phyloP scores from a whole-genome alignment of 768 basidiomycete genomes.

The Trametes coccinea region DNA sequence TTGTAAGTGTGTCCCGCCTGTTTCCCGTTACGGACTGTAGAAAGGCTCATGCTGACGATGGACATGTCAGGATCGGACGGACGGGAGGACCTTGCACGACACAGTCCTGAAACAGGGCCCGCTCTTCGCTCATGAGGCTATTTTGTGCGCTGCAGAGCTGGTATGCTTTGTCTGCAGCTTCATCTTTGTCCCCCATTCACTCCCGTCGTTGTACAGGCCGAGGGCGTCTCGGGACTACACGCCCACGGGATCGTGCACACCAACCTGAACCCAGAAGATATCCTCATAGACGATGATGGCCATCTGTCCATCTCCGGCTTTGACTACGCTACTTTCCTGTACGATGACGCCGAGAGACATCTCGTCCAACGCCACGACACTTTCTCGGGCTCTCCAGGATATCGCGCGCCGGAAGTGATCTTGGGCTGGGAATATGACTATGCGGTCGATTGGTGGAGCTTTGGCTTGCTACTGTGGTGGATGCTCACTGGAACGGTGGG shows the following conservation, averaged over 20 bases:
- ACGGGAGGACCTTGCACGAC: conserved; percentile 2
- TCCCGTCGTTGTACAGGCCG: conserved; percentile 28
- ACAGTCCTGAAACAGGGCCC: conserved; percentile 30
- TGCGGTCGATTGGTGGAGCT: conserved; percentile 60
- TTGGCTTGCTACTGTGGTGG: conserved; percentile 50
- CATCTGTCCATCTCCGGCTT: conserved; percentile 50
- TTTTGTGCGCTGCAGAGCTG: conserved; percentile 50
- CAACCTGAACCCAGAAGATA: conserved; percentile 44
- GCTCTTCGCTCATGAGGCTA: conserved; percentile 37
- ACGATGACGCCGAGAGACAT: conserved; percentile 10
- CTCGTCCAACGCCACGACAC: not conserved
- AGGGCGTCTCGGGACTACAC: conserved; percentile 48
- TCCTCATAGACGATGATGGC: conserved; percentile 46
- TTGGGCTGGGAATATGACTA: conserved; percentile 56
- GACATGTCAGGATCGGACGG: conserved; percentile 5
- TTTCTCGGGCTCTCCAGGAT: conserved; percentile 22
- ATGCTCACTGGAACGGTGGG: conserved; percentile 50
- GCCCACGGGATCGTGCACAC: conserved; percentile 48
- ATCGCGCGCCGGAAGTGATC: conserved; percentile 54
- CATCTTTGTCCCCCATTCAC: not conserved
- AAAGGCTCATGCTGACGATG: conserved; percentile 29
- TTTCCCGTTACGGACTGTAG: conserved; percentile 31
- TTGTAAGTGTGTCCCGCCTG: conserved; percentile 32
- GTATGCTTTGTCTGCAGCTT: conserved; percentile 32
- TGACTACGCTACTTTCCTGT: conserved; percentile 31